Evolutionary conservation across 441 rosid genomes (phyloP).

Genomic region (Aleurites moluccanus): DNA sequence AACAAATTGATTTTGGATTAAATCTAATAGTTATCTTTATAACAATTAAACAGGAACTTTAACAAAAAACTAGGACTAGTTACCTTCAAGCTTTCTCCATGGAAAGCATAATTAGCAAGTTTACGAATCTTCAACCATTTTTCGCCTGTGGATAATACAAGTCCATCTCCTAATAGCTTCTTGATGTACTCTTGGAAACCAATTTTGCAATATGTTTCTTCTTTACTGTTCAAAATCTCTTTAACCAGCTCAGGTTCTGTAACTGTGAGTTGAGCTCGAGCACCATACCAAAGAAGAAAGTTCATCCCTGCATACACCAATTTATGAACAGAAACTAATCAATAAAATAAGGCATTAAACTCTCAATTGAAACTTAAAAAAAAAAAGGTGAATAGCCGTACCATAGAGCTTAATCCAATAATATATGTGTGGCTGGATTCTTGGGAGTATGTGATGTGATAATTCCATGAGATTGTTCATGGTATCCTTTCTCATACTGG

Average conservation of each 20-base stretch:
- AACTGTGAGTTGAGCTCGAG: constrained; percentile 28
- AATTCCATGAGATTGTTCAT: constrained; percentile 26
- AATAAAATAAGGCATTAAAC: neutral
- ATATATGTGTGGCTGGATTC: constrained; percentile 31
- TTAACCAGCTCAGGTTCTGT: constrained; percentile 33
- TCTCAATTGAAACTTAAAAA: neutral
- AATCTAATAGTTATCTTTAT: neutral
- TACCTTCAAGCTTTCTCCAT: constrained; percentile 39
- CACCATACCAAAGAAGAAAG: constrained; percentile 35
- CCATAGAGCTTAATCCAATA: constrained; percentile 37
- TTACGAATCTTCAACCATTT: constrained; percentile 45
- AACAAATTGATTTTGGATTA: neutral
- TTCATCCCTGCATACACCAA: constrained; percentile 29
- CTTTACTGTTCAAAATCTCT: constrained; percentile 31
- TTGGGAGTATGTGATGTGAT: constrained; percentile 27
- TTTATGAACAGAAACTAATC: neutral
- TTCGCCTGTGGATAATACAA: constrained; percentile 27
- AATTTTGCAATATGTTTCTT: constrained; percentile 23
- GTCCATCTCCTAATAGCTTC: constrained; percentile 43
- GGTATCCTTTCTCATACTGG: constrained; percentile 22
- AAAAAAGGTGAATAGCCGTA: neutral
- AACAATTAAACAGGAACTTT: neutral
- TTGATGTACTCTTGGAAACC: neutral
- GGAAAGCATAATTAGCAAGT: constrained; percentile 43
- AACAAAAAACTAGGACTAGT: neutral